Percentiles rank a stretch among this genome's conserved stretches.
These are phyloP conservation scores for Fusarium caatingaense DNA, from an alignment of 2,329 filamentous ascomycete species.

Conservation along the genomic window DNA sequence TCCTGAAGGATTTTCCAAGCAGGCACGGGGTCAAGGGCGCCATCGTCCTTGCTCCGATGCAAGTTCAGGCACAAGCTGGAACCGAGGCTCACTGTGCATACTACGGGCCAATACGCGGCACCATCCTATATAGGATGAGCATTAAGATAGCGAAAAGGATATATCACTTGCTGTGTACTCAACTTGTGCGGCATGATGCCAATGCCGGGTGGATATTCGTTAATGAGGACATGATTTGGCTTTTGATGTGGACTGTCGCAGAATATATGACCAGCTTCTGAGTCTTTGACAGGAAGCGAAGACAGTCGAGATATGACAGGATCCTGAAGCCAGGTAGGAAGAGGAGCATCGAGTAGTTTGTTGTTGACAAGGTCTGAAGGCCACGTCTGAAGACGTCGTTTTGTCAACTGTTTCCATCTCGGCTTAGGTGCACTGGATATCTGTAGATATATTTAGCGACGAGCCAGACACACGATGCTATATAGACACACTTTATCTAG, in stretches of 20 bases:
- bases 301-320: constrained; percentile 74
- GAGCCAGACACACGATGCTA: neutral
- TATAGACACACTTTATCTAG: constrained; percentile 72
- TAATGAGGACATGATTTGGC: constrained; percentile 93
- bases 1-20: constrained; percentile 79
- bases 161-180: constrained; percentile 46
- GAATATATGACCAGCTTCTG: constrained; percentile 59
- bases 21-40: constrained; percentile 64
- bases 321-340: constrained; percentile 79
- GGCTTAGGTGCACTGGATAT: constrained; percentile 75
- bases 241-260: constrained; percentile 74
- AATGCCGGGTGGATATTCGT: constrained; percentile 87
- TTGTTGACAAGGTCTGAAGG: constrained; percentile 85
- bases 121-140: constrained; percentile 71
- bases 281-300: constrained; percentile 58
- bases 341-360: constrained; percentile 76
- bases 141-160: constrained; percentile 33
- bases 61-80: constrained; percentile 82
- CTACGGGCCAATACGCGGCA: constrained; percentile 84
- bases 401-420: constrained; percentile 88
- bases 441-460: constrained; percentile 48
- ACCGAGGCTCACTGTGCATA: constrained; percentile 90
- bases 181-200: constrained; percentile 97
- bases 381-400: constrained; percentile 90
- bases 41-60: constrained; percentile 71